These are phyloP conservation scores for Pythium myriotylum DNA, from an alignment of 352 stramenopile species.

Conservation along the genomic window DNA sequence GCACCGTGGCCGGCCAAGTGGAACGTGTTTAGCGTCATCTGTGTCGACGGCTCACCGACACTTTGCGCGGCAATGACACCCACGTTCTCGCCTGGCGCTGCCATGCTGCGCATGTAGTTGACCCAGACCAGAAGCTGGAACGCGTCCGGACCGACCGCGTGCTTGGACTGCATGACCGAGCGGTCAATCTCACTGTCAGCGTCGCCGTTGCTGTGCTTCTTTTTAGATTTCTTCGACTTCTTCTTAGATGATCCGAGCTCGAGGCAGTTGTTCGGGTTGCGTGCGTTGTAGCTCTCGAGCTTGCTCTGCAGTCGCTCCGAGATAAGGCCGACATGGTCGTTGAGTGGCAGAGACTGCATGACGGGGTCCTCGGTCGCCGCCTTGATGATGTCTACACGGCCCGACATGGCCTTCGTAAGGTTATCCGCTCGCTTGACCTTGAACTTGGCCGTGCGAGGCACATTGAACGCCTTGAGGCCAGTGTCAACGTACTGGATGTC, in stretches of 20 bases:
- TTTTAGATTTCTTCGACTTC: slow-evolving; percentile 85
- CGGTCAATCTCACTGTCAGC: slow-evolving; percentile 52
- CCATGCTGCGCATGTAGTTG: slow-evolving; percentile 98
- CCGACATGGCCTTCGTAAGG: slow-evolving; percentile 74
- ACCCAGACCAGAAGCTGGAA: slow-evolving; percentile 96
- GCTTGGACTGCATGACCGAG: slow-evolving; percentile 78
- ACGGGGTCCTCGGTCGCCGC: slow-evolving; percentile 75
- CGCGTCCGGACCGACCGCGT: slow-evolving; percentile 70
- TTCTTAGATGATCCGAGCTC: slow-evolving; percentile 60
- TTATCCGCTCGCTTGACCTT: slow-evolving; percentile 70
- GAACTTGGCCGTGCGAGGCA: slow-evolving; percentile 78
- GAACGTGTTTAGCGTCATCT: slow-evolving; percentile 99
- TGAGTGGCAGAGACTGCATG: slow-evolving; percentile 85
- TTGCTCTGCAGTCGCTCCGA: slow-evolving; percentile 88
- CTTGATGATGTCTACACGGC: slow-evolving; percentile 81
- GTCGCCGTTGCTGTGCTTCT: slow-evolving; percentile 40
- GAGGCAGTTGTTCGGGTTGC: slow-evolving; percentile 76
- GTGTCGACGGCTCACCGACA: slow-evolving; percentile 99
- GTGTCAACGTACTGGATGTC: slow-evolving; percentile 89
- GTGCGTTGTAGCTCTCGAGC: slow-evolving; percentile 74
- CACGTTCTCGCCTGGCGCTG: slow-evolving; percentile 97
- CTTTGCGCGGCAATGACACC: slow-evolving; percentile 98
- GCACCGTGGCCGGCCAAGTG: slow-evolving; percentile 98
- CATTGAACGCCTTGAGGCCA: slow-evolving; percentile 73
- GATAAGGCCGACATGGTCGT: slow-evolving; percentile 84